Evolutionary conservation across 805 yeast species (phyloP).

Genomic region (Myxozyma neglecta): DNA sequence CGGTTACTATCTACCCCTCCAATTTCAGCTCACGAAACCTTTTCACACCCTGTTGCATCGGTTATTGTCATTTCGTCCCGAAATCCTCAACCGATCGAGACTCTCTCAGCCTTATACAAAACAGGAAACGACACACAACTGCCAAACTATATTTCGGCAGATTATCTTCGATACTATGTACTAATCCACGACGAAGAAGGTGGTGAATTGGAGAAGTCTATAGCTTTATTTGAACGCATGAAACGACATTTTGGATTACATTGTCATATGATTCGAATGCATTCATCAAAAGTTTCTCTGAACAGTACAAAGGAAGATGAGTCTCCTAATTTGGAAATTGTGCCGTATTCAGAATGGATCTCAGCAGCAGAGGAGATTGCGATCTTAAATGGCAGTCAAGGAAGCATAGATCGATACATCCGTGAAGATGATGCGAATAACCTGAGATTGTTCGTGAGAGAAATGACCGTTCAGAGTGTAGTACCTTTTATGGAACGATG

Average conservation of each 20-base stretch:
- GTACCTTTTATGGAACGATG: conserved; percentile 85
- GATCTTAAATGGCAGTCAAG: conserved; percentile 20
- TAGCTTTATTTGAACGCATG: conserved; percentile 44
- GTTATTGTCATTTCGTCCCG: conserved; percentile 61
- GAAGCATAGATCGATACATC: conserved; percentile 19
- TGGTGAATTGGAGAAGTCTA: conserved; percentile 47
- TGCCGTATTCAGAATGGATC: conserved; percentile 40
- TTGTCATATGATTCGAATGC: conserved; percentile 36
- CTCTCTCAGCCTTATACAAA: conserved; percentile 54
- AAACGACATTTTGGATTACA: conserved; percentile 44
- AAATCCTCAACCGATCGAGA: conserved; percentile 60
- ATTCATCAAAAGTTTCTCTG: conserved; percentile 10
- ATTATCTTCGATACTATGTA: conserved; percentile 57
- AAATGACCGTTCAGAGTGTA: conserved; percentile 51
- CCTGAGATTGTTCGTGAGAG: conserved; percentile 47
- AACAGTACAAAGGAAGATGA: not conserved
- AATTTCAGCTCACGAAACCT: conserved; percentile 76
- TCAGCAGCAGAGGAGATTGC: conserved; percentile 52
- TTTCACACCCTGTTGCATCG: conserved; percentile 82
- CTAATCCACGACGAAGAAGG: conserved; percentile 51
- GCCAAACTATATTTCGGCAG: conserved; percentile 66
- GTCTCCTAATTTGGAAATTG: conserved; percentile 9
- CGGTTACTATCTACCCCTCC: conserved; percentile 59
- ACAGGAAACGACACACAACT: conserved; percentile 44
- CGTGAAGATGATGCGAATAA: conserved; percentile 43